phyloP scores from a whole-genome alignment of 2,329 filamentous ascomycete genomes.

The Botrytis deweyae region DNA sequence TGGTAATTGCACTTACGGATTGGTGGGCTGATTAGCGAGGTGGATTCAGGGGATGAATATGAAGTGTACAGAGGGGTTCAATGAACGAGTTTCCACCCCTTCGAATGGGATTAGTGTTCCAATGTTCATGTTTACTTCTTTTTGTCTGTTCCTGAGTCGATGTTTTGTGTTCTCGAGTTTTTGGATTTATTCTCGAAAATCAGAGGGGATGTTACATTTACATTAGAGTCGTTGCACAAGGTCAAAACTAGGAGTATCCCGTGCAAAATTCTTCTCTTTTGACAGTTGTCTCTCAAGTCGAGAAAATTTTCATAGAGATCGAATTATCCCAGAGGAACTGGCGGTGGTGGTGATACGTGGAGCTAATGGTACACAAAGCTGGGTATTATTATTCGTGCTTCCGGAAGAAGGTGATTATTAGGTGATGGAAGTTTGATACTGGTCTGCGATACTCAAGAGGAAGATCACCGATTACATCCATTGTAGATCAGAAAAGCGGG shows the following conservation, averaged over 20 bases:
- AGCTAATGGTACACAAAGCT: not conserved
- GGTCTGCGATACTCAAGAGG: not conserved
- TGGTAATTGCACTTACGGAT: not conserved
- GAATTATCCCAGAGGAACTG: fast-evolving
- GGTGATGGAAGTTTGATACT: not conserved
- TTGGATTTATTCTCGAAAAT: not conserved
- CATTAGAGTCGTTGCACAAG: not conserved
- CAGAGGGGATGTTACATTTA: not conserved
- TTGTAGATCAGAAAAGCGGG: not conserved
- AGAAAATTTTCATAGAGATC: not conserved
- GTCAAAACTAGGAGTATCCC: not conserved
- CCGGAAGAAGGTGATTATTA: not conserved
- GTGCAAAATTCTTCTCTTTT: not conserved
- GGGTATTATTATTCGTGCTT: not conserved
- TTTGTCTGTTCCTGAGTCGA: not conserved
- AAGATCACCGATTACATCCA: not conserved
- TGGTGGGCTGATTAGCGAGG: not conserved
- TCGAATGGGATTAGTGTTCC: no score
- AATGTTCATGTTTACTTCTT: not conserved
- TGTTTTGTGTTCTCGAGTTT: not conserved
- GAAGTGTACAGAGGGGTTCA: not conserved
- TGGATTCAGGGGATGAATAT: not conserved
- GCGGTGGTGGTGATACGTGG: not conserved
- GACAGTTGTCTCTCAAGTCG: no score
- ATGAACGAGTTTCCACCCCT: no score